phyloP scores from a whole-genome alignment of 306 rosid species.

The Styphnolobium japonicum region DNA sequence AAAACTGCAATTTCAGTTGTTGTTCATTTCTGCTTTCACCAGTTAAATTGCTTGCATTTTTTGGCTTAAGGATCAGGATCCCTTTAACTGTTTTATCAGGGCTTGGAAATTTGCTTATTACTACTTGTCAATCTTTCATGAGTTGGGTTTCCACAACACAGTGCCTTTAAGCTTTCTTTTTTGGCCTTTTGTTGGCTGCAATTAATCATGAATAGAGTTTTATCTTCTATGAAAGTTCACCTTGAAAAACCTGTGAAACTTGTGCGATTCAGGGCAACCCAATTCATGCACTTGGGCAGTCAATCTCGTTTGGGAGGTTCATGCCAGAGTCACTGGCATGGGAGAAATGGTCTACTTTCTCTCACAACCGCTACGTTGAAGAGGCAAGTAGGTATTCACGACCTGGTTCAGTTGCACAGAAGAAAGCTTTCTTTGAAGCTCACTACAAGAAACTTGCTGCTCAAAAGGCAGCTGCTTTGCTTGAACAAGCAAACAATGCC shows the following conservation, averaged over 20 bases:
- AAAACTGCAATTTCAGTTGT: not conserved
- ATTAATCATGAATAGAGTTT: not conserved
- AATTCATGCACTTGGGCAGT: conserved; percentile 76
- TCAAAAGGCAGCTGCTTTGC: conserved; percentile 67
- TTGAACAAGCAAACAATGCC: conserved; percentile 54
- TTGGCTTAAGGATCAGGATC: not conserved
- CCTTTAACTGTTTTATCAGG: not conserved
- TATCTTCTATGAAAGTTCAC: not conserved
- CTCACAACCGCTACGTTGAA: conserved; percentile 88
- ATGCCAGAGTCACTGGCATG: conserved; percentile 74
- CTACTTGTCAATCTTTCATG: not conserved
- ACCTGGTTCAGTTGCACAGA: conserved; percentile 95
- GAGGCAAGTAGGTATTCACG: conserved; percentile 81
- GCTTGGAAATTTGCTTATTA: not conserved
- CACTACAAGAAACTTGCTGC: conserved; percentile 95
- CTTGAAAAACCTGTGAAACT: conserved; percentile 15
- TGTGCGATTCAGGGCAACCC: conserved; percentile 63
- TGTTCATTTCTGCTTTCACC: not conserved
- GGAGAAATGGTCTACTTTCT: conserved; percentile 90
- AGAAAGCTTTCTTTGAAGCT: conserved; percentile 99
- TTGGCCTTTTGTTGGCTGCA: not conserved
- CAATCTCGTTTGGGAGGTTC: conserved; percentile 89
- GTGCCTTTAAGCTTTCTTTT: not conserved
- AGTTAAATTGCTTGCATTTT: not conserved
- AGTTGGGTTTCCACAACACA: not conserved